Base-by-base conservation (phyloP, 2,329 filamentous ascomycete genomes). In the Lecanosticta acicola region DNA sequence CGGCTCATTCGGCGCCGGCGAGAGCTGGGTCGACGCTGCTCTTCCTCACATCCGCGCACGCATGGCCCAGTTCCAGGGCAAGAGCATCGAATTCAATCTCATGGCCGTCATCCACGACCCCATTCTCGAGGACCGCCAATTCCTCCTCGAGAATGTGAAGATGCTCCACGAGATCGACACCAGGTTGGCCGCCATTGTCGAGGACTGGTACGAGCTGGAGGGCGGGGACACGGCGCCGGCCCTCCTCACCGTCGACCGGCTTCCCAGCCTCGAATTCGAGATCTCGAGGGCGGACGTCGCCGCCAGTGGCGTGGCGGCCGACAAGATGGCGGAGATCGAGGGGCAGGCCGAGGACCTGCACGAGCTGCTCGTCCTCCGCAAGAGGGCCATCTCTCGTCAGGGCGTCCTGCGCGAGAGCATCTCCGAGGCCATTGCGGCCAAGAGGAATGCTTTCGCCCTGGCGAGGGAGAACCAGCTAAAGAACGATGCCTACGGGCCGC, bases 31-130 rank as follows among this genome's bases (percentile, higher is more conserved):
- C 3, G 65, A 70, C 1, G 65, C 83, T 4, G 84, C 81, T 1
- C 75, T 74, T 41, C 77, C 79, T 0, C 76, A 82, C 7, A 83
- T 95, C 43, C 68, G 80, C 41, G 70, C 73, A 1, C 78, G 84
- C 36, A 91, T 94, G 76, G 66, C 74, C 7, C 75, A 79, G 49
- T 81, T 84, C 52, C 78, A 79, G 51, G 80, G 79, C 26, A 79
- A 75, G 9, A 75, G 80, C 42, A 75, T 87, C 21, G 77, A 83
- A n/a, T 94, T 88, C 68, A 89, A 80, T 52, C 78, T 94, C 32
- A 73, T 94, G 39, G 83, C 87, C 18, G 69, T 95, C 2, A 84
- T 84, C 51, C 77, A 78, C 46, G 84, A 83, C 46, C 82, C 86
- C 0, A 65, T 85, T 1, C 58, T 68, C 10, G 63, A 67, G 2